Evolutionary conservation across 208 protist genomes (phyloP).

Genomic region (Tritrichomonas foetus): DNA sequence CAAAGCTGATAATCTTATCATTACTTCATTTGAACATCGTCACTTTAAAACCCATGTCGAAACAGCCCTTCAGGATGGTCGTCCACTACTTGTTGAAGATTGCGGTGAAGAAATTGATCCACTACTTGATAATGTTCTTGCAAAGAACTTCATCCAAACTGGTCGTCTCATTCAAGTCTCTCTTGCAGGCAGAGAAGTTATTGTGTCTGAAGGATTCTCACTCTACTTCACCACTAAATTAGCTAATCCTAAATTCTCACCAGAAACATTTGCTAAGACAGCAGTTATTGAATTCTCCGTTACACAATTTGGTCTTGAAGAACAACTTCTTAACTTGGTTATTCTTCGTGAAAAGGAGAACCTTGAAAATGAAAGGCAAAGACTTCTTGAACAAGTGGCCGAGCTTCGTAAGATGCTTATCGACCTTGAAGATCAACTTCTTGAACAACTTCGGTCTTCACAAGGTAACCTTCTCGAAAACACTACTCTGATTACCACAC

Average conservation of each 20-base stretch:
- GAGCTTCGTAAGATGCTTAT: slow-evolving; percentile 58
- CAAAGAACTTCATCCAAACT: slow-evolving; percentile 78
- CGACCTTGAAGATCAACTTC: slow-evolving; percentile 87
- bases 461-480: slow-evolving; percentile 69
- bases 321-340: slow-evolving; percentile 74
- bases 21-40: slow-evolving; percentile 80
- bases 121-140: slow-evolving; percentile 90
- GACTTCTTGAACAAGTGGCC: slow-evolving; percentile 75
- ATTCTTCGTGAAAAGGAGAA: slow-evolving; percentile 89
- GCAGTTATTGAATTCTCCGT: slow-evolving; percentile 98
- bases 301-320: slow-evolving; percentile 74
- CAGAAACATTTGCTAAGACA: slow-evolving; percentile 91
- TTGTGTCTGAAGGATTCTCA: slow-evolving; percentile 56
- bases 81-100: slow-evolving; percentile 83
- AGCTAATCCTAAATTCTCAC: slow-evolving; percentile 90
- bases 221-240: slow-evolving; percentile 95
- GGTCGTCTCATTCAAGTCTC: slow-evolving; percentile 68
- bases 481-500: slow-evolving; percentile 75
- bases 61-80: slow-evolving; percentile 75
- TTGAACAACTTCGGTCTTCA: slow-evolving; percentile 77
- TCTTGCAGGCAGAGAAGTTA: slow-evolving; percentile 66
- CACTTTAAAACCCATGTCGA: slow-evolving; percentile 80
- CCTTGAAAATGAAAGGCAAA: slow-evolving; percentile 86
- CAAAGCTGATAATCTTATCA: slow-evolving; percentile 62
- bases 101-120: slow-evolving; percentile 91